These are phyloP conservation scores for Phytophthora pluvialis DNA, from an alignment of 352 stramenopile genomes.

Conservation along the genomic window DNA sequence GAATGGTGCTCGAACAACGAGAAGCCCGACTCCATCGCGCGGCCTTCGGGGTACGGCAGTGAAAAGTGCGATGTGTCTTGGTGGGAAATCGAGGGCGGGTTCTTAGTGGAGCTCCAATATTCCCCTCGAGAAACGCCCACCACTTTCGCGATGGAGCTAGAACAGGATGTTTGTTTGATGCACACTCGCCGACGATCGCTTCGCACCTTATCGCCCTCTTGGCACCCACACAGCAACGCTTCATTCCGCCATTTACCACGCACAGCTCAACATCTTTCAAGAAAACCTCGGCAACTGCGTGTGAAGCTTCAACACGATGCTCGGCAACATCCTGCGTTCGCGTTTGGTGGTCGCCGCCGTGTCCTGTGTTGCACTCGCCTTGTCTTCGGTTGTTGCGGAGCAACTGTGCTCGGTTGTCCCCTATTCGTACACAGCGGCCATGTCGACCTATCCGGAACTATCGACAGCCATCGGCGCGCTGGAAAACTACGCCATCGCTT, in stretches of 20 bases:
- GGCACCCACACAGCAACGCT: slow-evolving; percentile 2
- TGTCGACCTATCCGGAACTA: slow-evolving; percentile 44
- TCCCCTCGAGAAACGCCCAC: slow-evolving; percentile 12
- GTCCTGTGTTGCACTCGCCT: slow-evolving; percentile 10
- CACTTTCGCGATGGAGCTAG: slow-evolving; percentile 9
- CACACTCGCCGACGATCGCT: slow-evolving; percentile 5
- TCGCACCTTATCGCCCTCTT: slow-evolving; percentile 1
- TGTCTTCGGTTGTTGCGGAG: slow-evolving; percentile 21
- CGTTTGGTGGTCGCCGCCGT: slow-evolving; percentile 9
- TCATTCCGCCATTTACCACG: slow-evolving; percentile 31
- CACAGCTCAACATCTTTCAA: slow-evolving; percentile 13
- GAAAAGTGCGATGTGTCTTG: slow-evolving; percentile 16
- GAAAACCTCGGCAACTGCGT: background rate
- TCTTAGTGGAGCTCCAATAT: background rate
- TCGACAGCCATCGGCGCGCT: slow-evolving; percentile 52
- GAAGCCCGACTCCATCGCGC: slow-evolving; percentile 19
- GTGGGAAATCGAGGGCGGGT: slow-evolving; percentile 10
- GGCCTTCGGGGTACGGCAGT: slow-evolving; percentile 1
- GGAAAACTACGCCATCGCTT: slow-evolving; percentile 60
- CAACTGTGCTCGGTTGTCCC: slow-evolving; percentile 57
- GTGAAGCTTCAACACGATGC: slow-evolving; percentile 12
- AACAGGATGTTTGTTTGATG: slow-evolving; percentile 16
- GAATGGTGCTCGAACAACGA: slow-evolving; percentile 29
- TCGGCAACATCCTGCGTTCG: slow-evolving; percentile 14
- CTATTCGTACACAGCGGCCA: slow-evolving; percentile 49